A percentile compares a stretch with the other conserved stretches of the same genome.
phyloP scores from a whole-genome alignment of 345 rosid genomes.

The Rubroshorea leprosula region DNA sequence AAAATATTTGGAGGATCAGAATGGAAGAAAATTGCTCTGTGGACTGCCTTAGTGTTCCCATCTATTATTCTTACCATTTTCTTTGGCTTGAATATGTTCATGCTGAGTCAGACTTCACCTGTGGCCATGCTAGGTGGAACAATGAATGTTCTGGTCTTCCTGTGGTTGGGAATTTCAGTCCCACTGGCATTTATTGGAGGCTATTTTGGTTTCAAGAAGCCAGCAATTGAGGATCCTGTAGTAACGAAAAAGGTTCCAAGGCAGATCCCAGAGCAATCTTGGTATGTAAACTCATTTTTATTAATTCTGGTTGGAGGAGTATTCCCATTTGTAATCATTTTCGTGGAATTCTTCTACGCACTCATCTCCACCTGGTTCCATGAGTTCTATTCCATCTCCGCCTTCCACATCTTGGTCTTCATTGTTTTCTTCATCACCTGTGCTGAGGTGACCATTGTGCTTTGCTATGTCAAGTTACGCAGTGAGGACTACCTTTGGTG shows the following conservation, averaged over 20 bases:
- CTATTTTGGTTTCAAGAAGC: slow-evolving; percentile 66
- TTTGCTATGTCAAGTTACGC: slow-evolving; percentile 78
- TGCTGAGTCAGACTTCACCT: slow-evolving; percentile 79
- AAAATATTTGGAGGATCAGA: slow-evolving; percentile 74
- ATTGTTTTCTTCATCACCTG: slow-evolving; percentile 62
- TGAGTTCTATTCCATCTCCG: slow-evolving; percentile 82
- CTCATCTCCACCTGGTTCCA: slow-evolving; percentile 87
- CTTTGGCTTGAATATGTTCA: slow-evolving; percentile 63
- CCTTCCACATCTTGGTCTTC: slow-evolving; percentile 71
- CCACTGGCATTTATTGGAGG: slow-evolving; percentile 66
- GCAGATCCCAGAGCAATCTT: slow-evolving; percentile 79
- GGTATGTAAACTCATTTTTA: slow-evolving; percentile 80
- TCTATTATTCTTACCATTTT: slow-evolving; percentile 55
- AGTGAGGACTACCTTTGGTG: slow-evolving; percentile 83
- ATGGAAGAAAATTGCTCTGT: slow-evolving; percentile 61
- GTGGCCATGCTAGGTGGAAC: slow-evolving; percentile 85
- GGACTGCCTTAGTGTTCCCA: slow-evolving; percentile 72
- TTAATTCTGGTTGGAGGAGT: slow-evolving; percentile 73
- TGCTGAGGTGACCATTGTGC: slow-evolving; percentile 68
- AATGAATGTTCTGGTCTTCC: slow-evolving; percentile 66
- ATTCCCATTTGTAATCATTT: slow-evolving; percentile 73
- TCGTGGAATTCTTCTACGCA: slow-evolving; percentile 79
- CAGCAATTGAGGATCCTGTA: slow-evolving; percentile 66
- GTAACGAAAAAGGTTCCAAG: slow-evolving; percentile 82
- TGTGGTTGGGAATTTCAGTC: slow-evolving; percentile 80